Percentiles rank a stretch among this genome's conserved stretches.
Conservation (phyloP, 768 basidiomycete genomes). For the Russula abietina region DNA sequence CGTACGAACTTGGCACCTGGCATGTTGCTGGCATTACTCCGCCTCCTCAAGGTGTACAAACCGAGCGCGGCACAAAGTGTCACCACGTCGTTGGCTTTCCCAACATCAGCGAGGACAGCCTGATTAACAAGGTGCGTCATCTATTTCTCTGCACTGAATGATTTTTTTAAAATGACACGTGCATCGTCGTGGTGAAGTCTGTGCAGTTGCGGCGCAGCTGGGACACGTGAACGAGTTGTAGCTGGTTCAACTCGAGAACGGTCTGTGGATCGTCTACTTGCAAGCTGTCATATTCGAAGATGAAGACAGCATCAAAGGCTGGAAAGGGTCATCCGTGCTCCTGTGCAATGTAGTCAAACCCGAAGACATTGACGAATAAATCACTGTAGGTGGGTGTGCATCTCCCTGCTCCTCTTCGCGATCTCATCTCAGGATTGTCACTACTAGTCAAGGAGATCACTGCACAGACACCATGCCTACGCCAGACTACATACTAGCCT, state of each 20-base stretch:
- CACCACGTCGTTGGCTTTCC: constrained; percentile 90
- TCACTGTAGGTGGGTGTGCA: constrained; percentile 65
- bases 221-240: constrained; percentile 93
- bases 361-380: constrained; percentile 86
- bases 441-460: constrained; percentile 89
- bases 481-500: no score
- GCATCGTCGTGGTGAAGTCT: constrained; percentile 43
- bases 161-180: background rate
- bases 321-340: constrained; percentile 50
- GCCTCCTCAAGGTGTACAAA: constrained; percentile 79
- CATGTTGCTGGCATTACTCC: constrained; percentile 70
- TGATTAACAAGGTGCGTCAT: constrained; percentile 76
- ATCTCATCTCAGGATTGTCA: background rate
- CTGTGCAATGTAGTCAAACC: constrained; percentile 86
- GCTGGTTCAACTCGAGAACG: constrained; percentile 86
- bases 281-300: constrained; percentile 97
- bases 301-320: constrained; percentile 46
- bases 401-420: no score
- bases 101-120: constrained; percentile 92
- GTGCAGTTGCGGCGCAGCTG: constrained; percentile 88
- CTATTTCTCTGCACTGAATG: background rate
- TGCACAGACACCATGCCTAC: no score
- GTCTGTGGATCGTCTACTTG: constrained; percentile 87
- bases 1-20: no score
- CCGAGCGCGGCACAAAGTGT: constrained; percentile 58